Conservation (phyloP, 2,329 filamentous ascomycete genomes). For the Kalaharituber pfeilii region DNA sequence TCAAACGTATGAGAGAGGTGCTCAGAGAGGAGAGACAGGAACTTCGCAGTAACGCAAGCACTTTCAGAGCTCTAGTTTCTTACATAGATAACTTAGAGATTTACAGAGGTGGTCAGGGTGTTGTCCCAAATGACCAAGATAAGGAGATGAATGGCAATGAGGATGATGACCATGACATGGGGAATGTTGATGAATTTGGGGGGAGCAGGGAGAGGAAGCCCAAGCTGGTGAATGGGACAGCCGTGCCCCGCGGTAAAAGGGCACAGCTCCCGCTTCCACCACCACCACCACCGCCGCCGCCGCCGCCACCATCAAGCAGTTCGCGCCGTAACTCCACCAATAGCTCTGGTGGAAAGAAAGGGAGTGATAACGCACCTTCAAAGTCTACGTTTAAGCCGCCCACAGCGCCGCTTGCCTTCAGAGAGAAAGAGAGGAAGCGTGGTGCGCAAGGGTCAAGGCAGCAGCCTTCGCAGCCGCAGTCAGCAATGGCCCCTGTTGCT, state of each 20-base stretch:
- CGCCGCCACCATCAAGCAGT: background rate
- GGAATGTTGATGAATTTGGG: background rate
- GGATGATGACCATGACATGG: background rate
- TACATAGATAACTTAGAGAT: conserved; percentile 21
- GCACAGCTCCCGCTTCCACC: background rate
- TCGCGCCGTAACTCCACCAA: background rate
- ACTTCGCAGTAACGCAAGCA: conserved; percentile 25
- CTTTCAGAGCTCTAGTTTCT: conserved; percentile 24
- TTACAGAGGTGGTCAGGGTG: conserved; percentile 9
- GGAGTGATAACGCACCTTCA: background rate
- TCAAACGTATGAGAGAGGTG: conserved; percentile 24
- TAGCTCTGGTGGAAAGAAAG: background rate
- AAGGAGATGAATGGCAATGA: background rate
- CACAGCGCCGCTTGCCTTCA: background rate
- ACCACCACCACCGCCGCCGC: background rate
- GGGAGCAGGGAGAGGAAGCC: background rate
- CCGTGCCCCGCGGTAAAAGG: background rate
- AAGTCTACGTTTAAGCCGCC: background rate
- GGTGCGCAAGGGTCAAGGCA: no score
- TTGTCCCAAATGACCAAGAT: background rate
- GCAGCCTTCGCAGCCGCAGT: background rate
- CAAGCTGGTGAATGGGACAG: background rate
- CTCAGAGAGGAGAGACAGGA: conserved; percentile 25
- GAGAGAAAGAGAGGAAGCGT: background rate
- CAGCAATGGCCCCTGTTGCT: background rate